A percentile compares a stretch with the other conserved stretches of the same genome.
phyloP scores from a whole-genome alignment of 2,329 filamentous ascomycete genomes.

The Aspergillus pseudoterreus region DNA sequence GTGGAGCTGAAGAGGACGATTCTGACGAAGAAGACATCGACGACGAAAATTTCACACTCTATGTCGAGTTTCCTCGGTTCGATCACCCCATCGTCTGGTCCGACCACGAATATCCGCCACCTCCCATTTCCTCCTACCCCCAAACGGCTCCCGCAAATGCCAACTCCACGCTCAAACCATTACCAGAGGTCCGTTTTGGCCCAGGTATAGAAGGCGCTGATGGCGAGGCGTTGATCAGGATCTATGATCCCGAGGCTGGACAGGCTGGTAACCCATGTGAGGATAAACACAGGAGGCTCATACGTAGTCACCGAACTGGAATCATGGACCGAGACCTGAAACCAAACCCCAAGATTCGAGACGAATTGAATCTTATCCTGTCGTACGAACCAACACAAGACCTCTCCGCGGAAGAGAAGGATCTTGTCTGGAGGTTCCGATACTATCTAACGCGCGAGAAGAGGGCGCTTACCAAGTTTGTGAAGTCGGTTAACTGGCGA shows the following conservation, averaged over 20 bases:
- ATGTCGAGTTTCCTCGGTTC: constrained; percentile 88
- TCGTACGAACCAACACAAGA: constrained; percentile 89
- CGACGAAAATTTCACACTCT: constrained; percentile 72
- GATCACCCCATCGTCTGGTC: constrained; percentile 95
- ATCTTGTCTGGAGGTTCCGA: constrained; percentile 94
- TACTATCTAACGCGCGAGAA: constrained; percentile 94
- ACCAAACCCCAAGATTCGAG: constrained; percentile 90
- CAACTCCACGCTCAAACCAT: constrained; percentile 70
- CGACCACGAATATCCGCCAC: constrained; percentile 85
- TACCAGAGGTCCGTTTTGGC: constrained; percentile 84
- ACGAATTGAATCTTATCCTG: constrained; percentile 88
- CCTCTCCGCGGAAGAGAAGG: constrained; percentile 85
- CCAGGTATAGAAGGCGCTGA: constrained; percentile 76
- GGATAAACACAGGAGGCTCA: constrained; percentile 86
- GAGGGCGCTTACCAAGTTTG: constrained; percentile 87
- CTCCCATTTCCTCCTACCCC: constrained; percentile 73
- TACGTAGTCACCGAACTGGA: constrained; percentile 89
- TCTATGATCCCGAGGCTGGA: constrained; percentile 92
- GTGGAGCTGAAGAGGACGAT: constrained; percentile 41
- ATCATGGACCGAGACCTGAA: constrained; percentile 92
- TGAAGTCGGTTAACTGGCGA: constrained; percentile 95
- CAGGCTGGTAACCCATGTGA: constrained; percentile 90
- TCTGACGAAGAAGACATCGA: constrained; percentile 41
- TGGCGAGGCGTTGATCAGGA: constrained; percentile 62
- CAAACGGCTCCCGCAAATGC: constrained; percentile 61